A percentile compares a stretch with the other conserved stretches of the same genome.
phyloP scores from a whole-genome alignment of 2,329 filamentous ascomycete genomes.

The Epichloe sibirici region DNA sequence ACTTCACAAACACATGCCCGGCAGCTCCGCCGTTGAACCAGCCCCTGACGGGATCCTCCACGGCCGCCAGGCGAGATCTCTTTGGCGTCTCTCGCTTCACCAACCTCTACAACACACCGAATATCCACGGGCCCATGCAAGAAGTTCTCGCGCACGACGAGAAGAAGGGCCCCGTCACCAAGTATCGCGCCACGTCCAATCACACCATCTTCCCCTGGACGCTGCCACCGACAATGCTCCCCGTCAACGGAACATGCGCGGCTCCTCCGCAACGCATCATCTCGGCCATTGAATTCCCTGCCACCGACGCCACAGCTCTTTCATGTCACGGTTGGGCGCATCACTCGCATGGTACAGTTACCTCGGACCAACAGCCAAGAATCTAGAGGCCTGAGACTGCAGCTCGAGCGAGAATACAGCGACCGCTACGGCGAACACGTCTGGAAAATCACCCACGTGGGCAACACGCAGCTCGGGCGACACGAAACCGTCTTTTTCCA shows the following conservation, averaged over 20 bases:
- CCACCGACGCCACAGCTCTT: conserved; percentile 25
- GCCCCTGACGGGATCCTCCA: conserved; percentile 64
- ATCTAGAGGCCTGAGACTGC: conserved; percentile 46
- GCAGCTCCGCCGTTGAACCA: conserved; percentile 38
- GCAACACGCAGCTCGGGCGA: conserved; percentile 67
- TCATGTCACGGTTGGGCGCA: conserved; percentile 20
- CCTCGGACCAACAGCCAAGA: conserved; percentile 33
- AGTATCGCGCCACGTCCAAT: conserved; percentile 49
- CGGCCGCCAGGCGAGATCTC: conserved; percentile 66
- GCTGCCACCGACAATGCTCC: conserved; percentile 62
- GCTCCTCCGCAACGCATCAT: conserved; percentile 59
- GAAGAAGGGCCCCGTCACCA: conserved; percentile 24
- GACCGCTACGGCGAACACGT: conserved; percentile 26
- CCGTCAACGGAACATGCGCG: conserved; percentile 63
- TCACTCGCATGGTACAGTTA: conserved; percentile 23
- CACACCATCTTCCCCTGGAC: conserved; percentile 92
- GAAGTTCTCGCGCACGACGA: conserved; percentile 31
- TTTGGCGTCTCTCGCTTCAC: conserved; percentile 85
- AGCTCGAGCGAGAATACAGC: conserved; percentile 52
- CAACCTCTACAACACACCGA: conserved; percentile 65
- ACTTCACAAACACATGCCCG: conserved; percentile 53
- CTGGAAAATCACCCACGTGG: conserved; percentile 70
- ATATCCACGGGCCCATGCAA: conserved; percentile 38
- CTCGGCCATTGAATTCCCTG: conserved; percentile 53
- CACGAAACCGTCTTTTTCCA: conserved; percentile 80